These are phyloP conservation scores for Fomitopsis palustris DNA, from an alignment of 1,284 basidiomycete genomes.

Conservation along the genomic window DNA sequence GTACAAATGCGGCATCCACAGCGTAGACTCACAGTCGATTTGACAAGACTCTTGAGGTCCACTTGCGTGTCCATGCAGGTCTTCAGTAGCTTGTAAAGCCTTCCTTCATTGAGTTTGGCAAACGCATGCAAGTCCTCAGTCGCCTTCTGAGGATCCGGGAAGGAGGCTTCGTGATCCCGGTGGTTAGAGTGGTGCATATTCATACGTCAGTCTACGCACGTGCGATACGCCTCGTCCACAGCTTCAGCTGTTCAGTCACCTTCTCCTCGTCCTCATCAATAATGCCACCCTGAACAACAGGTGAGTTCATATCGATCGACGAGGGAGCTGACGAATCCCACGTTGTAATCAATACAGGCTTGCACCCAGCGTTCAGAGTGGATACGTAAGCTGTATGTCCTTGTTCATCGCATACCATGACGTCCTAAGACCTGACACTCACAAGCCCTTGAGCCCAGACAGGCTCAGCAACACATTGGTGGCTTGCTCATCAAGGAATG, in stretches of 20 bases:
- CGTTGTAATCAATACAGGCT: conserved; percentile 77
- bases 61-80: conserved; percentile 81
- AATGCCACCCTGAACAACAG: conserved; percentile 67
- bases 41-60: conserved; percentile 79
- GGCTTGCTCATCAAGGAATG: conserved; percentile 60
- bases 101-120: conserved; percentile 82
- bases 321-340: conserved; percentile 34
- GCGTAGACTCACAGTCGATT: conserved; percentile 58
- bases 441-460: conserved; percentile 60
- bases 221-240: conserved; percentile 56
- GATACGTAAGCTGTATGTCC: conserved; percentile 47
- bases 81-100: conserved; percentile 83
- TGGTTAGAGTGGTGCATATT: too few relatives aligned
- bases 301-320: not conserved
- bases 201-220: conserved; percentile 35
- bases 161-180: conserved; percentile 36
- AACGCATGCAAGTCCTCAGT: conserved; percentile 80
- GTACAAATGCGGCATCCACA: not conserved
- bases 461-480: conserved; percentile 58
- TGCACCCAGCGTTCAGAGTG: conserved; percentile 67
- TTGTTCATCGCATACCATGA: not conserved
- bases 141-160: conserved; percentile 72
- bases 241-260: conserved; percentile 53
- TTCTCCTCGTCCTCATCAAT: conserved; percentile 76
- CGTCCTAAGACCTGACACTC: not conserved